phyloP scores from a whole-genome alignment of 306 rosid genomes.

The Senna siamea region DNA sequence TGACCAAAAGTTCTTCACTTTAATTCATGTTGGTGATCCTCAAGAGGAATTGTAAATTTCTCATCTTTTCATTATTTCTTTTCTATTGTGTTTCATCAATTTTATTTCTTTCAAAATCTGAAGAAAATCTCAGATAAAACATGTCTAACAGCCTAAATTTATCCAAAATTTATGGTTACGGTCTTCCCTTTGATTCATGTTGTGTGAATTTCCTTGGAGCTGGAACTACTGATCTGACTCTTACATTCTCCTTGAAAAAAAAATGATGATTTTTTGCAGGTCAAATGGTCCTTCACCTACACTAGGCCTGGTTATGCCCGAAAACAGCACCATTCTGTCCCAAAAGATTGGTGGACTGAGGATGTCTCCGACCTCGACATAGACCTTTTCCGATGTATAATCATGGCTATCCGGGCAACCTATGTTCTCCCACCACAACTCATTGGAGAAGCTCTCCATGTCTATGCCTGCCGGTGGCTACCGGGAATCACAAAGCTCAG shows the following conservation, averaged over 20 bases:
- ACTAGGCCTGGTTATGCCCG: constrained; percentile 88
- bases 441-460: constrained; percentile 94
- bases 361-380: constrained; percentile 83
- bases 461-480: constrained; percentile 81
- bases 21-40: background rate
- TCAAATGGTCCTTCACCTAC: constrained; percentile 92
- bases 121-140: too few relatives aligned
- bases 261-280: constrained; percentile 57
- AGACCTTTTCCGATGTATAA: constrained; percentile 79
- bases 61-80: background rate
- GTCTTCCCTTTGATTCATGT: too few relatives aligned
- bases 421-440: constrained; percentile 75
- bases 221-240: background rate
- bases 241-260: constrained; percentile 7
- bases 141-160: too few relatives aligned
- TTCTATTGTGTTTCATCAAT: background rate
- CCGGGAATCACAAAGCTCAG: constrained; percentile 57
- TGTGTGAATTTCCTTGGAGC: background rate
- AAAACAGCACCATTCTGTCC: constrained; percentile 78
- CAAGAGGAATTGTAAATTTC: background rate
- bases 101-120: too few relatives aligned
- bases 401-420: constrained; percentile 73
- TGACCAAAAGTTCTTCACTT: background rate
- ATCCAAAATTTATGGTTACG: too few relatives aligned
- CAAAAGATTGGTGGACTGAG: constrained; percentile 99